Base-by-base conservation (phyloP, 805 yeast species). In the Starmerella apis region DNA sequence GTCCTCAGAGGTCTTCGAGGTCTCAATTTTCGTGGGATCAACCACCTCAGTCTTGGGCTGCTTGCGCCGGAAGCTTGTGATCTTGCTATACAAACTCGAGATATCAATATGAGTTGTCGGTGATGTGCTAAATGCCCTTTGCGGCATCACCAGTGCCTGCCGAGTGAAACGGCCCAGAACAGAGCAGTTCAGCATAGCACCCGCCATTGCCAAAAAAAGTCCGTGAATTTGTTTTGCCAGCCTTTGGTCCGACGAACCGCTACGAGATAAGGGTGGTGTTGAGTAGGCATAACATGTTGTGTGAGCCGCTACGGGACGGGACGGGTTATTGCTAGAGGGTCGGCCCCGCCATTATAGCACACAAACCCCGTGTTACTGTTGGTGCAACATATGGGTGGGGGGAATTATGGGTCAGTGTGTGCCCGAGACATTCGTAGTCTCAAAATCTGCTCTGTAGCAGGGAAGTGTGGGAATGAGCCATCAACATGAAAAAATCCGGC, bases 11-110 rank as follows among this genome's bases (percentile, higher is more conserved):
- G 49, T 35, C n/a, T 55, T 50, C 20, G 48, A 36, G n/a, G 44
- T 51, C 22, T 24, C 22, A 13, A 3, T 23, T 33, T 49, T 35
- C 1, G 63, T 59, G 23, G 63, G 63, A 38, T 59, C 63, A n/a
- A 42, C 53, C 11, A 56, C 56, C 31, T 35, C 23, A 10, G 46
- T 16, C 19, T 35, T 25, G 18, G 47, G 51, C 30, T 36, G 42
- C 42, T 49, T 50, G 23, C 47, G 38, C 9, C 53, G 49, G 58
- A 57, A 57, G 43, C 49, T 45, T 8, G 55, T 51, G 37, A 58
- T 41, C 24, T 49, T 41, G 42, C 49, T 41, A 41, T 58, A 58
- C 4, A 57, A 39, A 19, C 44, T 44, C 2, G 53, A 43, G 11
- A 57, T 39, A 23, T 47, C 59, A 13, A 48, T 32, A 27, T 18